Conservation (phyloP, 805 yeast species). For the Suhomyces sp. region DNA sequence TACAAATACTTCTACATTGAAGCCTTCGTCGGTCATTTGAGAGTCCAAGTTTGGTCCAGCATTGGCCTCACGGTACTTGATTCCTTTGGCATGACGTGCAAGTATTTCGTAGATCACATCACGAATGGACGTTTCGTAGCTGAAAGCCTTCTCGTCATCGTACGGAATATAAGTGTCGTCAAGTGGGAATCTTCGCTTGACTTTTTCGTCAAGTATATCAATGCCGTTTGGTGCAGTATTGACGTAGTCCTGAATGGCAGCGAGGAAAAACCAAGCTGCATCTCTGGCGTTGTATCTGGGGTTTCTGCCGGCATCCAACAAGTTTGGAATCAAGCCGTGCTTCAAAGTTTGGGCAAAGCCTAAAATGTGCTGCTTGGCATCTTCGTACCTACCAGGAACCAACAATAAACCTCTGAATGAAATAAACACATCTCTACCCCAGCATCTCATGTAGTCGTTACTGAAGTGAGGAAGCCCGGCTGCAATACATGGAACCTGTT, state of each 20-base stretch:
- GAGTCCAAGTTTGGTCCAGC: conserved; percentile 87
- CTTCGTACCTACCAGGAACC: conserved; percentile 73
- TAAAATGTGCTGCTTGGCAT: conserved; percentile 76
- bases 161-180: conserved; percentile 75
- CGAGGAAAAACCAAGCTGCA: conserved; percentile 93
- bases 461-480: conserved; percentile 97
- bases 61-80: conserved; percentile 87
- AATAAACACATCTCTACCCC: conserved; percentile 97
- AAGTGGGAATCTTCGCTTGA: conserved; percentile 80
- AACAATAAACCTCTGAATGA: conserved; percentile 78
- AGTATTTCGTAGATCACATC: conserved; percentile 82
- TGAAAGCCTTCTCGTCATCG: conserved; percentile 73
- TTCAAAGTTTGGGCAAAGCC: conserved; percentile 88
- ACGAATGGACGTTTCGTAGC: conserved; percentile 62
- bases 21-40: conserved; percentile 91
- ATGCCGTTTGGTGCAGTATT: conserved; percentile 65
- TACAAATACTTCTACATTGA: conserved; percentile 73
- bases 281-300: conserved; percentile 96
- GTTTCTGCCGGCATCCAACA: conserved; percentile 87
- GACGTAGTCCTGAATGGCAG: conserved; percentile 83
- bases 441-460: conserved; percentile 88
- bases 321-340: conserved; percentile 92
- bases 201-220: conserved; percentile 63
- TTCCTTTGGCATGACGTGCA: conserved; percentile 85
- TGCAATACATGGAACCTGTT: conserved; percentile 71